phyloP scores from a whole-genome alignment of 805 yeast genomes.

The Saccharomyces cerevisiae region DNA sequence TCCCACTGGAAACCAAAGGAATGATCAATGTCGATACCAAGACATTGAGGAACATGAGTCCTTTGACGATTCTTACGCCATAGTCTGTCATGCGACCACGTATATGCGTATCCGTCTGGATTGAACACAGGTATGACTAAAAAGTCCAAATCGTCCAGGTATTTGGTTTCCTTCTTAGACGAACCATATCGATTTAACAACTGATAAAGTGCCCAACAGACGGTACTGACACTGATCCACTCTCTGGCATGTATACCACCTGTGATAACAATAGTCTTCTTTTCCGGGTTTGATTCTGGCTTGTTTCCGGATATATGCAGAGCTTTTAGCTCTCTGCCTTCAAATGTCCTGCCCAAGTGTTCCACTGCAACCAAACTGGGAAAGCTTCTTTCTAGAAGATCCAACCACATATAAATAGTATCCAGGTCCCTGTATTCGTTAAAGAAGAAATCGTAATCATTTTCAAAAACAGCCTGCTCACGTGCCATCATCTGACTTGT shows the following conservation, averaged over 20 bases:
- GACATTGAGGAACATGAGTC: slow-evolving; percentile 56
- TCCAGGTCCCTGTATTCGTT: slow-evolving; percentile 58
- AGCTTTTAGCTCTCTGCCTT: slow-evolving; percentile 63
- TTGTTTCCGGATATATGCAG: slow-evolving; percentile 51
- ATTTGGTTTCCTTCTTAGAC: slow-evolving; percentile 35
- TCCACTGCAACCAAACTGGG: slow-evolving; percentile 59
- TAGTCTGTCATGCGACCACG: slow-evolving; percentile 72
- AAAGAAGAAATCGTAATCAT: slow-evolving; percentile 50
- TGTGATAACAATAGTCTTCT: slow-evolving; percentile 63
- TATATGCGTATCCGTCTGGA: slow-evolving; percentile 83
- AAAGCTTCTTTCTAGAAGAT: slow-evolving; percentile 48
- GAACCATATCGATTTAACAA: slow-evolving; percentile 41
- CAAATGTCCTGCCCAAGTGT: slow-evolving; percentile 65
- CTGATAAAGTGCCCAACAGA: slow-evolving; percentile 46
- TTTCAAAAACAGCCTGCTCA: slow-evolving; percentile 6
- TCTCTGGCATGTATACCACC: slow-evolving; percentile 89
- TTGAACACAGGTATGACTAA: slow-evolving; percentile 75
- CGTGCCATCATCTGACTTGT: background rate
- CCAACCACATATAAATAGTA: slow-evolving; percentile 67
- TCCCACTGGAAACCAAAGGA: slow-evolving; percentile 73
- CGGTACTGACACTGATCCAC: slow-evolving; percentile 73
- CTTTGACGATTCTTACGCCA: slow-evolving; percentile 88
- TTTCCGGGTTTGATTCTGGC: slow-evolving; percentile 33
- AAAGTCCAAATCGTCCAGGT: slow-evolving; percentile 56
- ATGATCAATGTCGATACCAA: slow-evolving; percentile 82